A percentile compares a stretch with the other conserved stretches of the same genome.
Evolutionary conservation across 108 stramenopile genomes (phyloP).

Genomic region (Cylindrotheca fusiformis): DNA sequence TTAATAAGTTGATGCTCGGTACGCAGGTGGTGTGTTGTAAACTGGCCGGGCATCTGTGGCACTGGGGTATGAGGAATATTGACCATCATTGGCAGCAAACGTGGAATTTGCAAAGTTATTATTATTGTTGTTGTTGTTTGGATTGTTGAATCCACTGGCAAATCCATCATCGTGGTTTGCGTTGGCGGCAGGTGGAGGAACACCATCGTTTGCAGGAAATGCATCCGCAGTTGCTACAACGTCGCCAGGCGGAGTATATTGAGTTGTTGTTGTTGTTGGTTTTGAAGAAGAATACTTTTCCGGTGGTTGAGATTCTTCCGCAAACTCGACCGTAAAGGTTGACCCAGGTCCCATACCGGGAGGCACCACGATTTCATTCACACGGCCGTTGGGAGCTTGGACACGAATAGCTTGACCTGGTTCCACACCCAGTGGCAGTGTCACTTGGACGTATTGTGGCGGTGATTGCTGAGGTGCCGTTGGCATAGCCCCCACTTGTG

Average conservation of each 20-base stretch:
- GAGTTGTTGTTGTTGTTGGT: conserved; percentile 17
- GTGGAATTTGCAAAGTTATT: conserved; percentile 8
- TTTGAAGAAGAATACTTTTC: not conserved
- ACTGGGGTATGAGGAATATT: conserved; percentile 25
- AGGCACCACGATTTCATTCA: conserved; percentile 78
- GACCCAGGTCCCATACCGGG: conserved; percentile 78
- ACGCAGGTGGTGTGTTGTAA: conserved; percentile 7
- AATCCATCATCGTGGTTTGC: conserved; percentile 31
- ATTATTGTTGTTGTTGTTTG: conserved; percentile 4
- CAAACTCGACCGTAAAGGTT: conserved; percentile 85
- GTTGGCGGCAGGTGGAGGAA: not conserved
- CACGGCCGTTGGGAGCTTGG: conserved; percentile 69
- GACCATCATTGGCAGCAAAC: conserved; percentile 4
- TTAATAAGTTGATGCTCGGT: not conserved
- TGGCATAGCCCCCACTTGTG: conserved; percentile 11
- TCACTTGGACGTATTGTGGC: conserved; percentile 67
- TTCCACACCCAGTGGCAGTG: conserved; percentile 66
- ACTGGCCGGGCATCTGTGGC: conserved; percentile 33
- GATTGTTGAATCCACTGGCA: conserved; percentile 40
- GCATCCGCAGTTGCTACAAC: conserved; percentile 5
- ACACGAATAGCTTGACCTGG: conserved; percentile 80
- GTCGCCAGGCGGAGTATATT: not conserved
- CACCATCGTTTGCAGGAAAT: conserved; percentile 4
- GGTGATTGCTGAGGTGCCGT: conserved; percentile 5
- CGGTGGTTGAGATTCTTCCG: conserved; percentile 21